A percentile compares a stretch with the other conserved stretches of the same genome.
phyloP scores from a whole-genome alignment of 148 eudicot species.

The Diospyros lotus region DNA sequence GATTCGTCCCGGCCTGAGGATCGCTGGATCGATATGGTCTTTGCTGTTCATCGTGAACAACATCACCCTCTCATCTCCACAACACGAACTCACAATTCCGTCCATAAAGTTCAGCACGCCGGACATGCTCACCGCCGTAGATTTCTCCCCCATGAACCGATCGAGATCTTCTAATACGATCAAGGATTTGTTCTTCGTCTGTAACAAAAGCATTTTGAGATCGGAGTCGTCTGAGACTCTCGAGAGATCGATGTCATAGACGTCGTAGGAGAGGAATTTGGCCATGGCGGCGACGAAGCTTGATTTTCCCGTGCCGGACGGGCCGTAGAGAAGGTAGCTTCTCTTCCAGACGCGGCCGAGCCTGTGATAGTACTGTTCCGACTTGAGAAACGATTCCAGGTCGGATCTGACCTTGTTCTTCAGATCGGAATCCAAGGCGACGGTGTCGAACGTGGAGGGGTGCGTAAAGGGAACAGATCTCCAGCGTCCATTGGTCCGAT shows the following conservation, averaged over 20 bases:
- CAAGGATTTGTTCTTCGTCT: constrained; percentile 46
- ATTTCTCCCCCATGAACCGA: constrained; percentile 26
- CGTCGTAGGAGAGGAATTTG: constrained; percentile 51
- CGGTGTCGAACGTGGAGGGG: constrained; percentile 70
- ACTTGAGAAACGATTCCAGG: constrained; percentile 61
- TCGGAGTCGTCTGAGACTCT: constrained; percentile 50
- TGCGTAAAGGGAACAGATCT: constrained; percentile 59
- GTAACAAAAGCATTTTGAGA: constrained; percentile 53
- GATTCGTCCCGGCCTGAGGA: constrained; percentile 80
- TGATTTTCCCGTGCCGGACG: constrained; percentile 93
- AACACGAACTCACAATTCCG: constrained; percentile 64
- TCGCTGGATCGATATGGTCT: constrained; percentile 48
- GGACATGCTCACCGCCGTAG: constrained; percentile 31
- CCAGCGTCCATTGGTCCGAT: constrained; percentile 39
- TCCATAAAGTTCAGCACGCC: constrained; percentile 88
- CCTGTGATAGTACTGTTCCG: constrained; percentile 67
- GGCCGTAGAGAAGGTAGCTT: constrained; percentile 83
- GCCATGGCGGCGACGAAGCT: constrained; percentile 86
- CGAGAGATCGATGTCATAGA: constrained; percentile 67
- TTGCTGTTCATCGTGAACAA: constrained; percentile 77
- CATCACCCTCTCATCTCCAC: constrained; percentile 64
- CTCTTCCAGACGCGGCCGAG: constrained; percentile 86
- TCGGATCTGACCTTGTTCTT: constrained; percentile 58
- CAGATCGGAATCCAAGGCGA: constrained; percentile 64
- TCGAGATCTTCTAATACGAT: constrained; percentile 78